Percentiles rank a stretch among this genome's conserved stretches.
Evolutionary conservation across 1,139 yeast genomes (phyloP).

Genomic region (Kazachstania sp.): DNA sequence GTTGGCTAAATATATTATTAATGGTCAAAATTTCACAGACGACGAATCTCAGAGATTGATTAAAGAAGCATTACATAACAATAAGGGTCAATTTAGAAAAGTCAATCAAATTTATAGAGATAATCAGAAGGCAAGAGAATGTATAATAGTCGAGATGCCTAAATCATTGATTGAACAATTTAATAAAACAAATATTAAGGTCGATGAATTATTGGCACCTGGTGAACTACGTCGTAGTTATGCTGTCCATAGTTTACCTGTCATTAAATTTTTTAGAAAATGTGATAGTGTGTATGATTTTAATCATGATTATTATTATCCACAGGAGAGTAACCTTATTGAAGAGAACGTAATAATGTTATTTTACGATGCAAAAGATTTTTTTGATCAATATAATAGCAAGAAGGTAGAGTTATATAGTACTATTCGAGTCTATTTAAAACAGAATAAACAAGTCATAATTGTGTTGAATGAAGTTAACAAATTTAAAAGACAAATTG

Average conservation of each 20-base stretch:
- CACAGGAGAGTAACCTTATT: slow-evolving; percentile 36
- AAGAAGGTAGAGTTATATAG: slow-evolving; percentile 23
- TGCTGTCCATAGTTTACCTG: slow-evolving; percentile 20
- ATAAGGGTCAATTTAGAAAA: slow-evolving; percentile 34
- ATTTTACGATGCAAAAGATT: slow-evolving; percentile 40
- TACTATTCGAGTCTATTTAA: slow-evolving; percentile 19
- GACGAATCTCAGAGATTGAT: slow-evolving; percentile 17
- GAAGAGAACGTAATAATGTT: slow-evolving; percentile 40
- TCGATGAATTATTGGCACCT: slow-evolving; percentile 26
- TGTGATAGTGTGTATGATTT: slow-evolving; percentile 38
- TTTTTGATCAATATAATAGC: slow-evolving; percentile 33
- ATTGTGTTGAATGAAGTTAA: slow-evolving; percentile 46
- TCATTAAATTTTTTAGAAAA: slow-evolving; percentile 30
- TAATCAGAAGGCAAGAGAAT: slow-evolving; percentile 43
- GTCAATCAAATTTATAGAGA: slow-evolving; percentile 43
- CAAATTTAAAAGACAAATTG: slow-evolving; percentile 38
- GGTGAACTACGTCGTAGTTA: slow-evolving; percentile 22
- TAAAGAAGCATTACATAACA: slow-evolving; percentile 9
- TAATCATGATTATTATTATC: slow-evolving; percentile 44
- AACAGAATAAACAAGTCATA: slow-evolving; percentile 30
- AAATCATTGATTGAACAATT: slow-evolving; percentile 18
- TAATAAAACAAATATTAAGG: slow-evolving; percentile 12
- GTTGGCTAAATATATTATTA: slow-evolving; percentile 9
- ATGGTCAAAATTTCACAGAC: slow-evolving; percentile 11
- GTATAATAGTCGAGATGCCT: slow-evolving; percentile 40